Evolutionary conservation across 2,329 filamentous ascomycete species (phyloP).

Genomic region (Pseudogymnoascus sp.): DNA sequence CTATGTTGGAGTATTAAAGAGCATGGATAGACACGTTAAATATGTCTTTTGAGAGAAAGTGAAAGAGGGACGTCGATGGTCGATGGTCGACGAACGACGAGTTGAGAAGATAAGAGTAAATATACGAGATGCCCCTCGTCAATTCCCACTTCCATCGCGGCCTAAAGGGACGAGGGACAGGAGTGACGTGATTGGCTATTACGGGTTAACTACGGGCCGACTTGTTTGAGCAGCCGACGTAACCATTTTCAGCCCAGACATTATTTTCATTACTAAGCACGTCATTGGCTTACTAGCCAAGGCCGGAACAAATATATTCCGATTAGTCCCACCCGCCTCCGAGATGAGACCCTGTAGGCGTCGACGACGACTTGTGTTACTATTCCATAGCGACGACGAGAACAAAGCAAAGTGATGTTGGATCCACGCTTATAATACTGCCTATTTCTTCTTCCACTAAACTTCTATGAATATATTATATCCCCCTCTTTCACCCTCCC

Average conservation of each 20-base stretch:
- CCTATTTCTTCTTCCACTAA: not conserved
- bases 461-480: not conserved
- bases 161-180: conserved; percentile 1
- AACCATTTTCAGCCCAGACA: not conserved
- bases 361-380: not conserved
- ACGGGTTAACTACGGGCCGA: not conserved
- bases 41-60: not conserved
- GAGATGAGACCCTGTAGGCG: conserved; percentile 3
- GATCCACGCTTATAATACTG: not conserved
- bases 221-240: not conserved
- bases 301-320: not conserved
- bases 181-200: not conserved
- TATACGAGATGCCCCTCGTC: conserved; percentile 3
- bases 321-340: not conserved
- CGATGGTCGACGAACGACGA: not conserved
- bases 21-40: not conserved
- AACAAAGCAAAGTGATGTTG: not conserved
- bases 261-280: not conserved
- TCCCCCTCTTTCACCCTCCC: not conserved
- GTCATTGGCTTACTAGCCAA: not conserved
- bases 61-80: not conserved
- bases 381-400: not conserved
- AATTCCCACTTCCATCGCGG: not conserved
- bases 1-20: not conserved
- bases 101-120: not conserved